Evolutionary conservation across 805 yeast genomes (phyloP).

Genomic region (Candida caryicola): DNA sequence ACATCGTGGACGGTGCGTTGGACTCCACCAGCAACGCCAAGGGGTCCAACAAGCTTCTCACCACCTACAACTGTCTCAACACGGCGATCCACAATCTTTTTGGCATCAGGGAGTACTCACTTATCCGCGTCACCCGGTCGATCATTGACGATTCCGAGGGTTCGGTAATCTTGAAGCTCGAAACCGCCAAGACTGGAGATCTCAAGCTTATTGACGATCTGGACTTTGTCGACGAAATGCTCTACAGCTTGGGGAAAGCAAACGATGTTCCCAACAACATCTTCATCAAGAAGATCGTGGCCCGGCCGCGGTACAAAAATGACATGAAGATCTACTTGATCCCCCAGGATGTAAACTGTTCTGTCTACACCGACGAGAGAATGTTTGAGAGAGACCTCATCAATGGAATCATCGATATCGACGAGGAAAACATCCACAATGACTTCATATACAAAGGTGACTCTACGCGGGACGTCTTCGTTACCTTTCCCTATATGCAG

Average conservation of each 20-base stretch:
- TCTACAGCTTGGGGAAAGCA: constrained; percentile 35
- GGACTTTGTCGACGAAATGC: constrained; percentile 36
- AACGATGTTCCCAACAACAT: constrained; percentile 47
- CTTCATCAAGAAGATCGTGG: constrained; percentile 55
- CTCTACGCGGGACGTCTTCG: constrained; percentile 13
- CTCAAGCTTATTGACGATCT: constrained; percentile 49
- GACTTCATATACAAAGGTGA: background rate
- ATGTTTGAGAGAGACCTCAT: constrained; percentile 51
- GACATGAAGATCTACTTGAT: constrained; percentile 61
- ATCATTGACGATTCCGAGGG: constrained; percentile 53
- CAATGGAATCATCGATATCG: constrained; percentile 46
- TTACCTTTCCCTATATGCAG: constrained; percentile 10
- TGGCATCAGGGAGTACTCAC: constrained; percentile 39
- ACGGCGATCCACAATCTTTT: constrained; percentile 46
- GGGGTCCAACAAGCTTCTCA: constrained; percentile 15
- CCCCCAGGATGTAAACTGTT: constrained; percentile 36
- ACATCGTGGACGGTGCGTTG: constrained; percentile 7
- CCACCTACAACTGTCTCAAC: constrained; percentile 43
- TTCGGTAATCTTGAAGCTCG: constrained; percentile 50
- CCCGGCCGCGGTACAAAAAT: constrained; percentile 60
- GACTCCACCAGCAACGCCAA: constrained; percentile 2
- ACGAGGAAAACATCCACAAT: constrained; percentile 8
- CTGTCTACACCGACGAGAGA: constrained; percentile 47
- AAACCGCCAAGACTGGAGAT: constrained; percentile 56
- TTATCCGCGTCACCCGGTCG: constrained; percentile 53